These are phyloP conservation scores for Leccinum variicolor DNA, from an alignment of 768 basidiomycete genomes.

Conservation along the genomic window DNA sequence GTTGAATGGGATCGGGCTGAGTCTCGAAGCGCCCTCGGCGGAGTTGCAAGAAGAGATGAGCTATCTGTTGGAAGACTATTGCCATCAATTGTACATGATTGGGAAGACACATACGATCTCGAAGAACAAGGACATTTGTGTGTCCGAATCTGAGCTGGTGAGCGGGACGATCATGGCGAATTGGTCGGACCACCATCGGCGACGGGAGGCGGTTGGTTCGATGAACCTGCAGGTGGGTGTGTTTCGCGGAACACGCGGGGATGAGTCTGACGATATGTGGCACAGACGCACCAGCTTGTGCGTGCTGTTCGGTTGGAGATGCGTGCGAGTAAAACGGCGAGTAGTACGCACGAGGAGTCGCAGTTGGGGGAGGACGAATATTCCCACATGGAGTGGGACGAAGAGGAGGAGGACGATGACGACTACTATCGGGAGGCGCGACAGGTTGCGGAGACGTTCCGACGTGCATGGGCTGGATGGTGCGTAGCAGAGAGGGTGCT, in stretches of 20 bases:
- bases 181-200: conserved; percentile 40
- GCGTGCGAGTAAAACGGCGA: conserved; percentile 9
- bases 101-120: conserved; percentile 35
- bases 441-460: conserved; percentile 30
- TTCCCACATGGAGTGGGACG: conserved; percentile 19
- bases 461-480: conserved; percentile 46
- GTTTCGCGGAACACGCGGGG: not conserved
- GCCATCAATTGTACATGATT: conserved; percentile 32
- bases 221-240: conserved; percentile 44
- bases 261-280: conserved; percentile 2
- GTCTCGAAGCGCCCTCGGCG: conserved; percentile 17
- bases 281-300: conserved; percentile 39
- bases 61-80: conserved; percentile 35
- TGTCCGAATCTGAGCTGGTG: conserved; percentile 42
- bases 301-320: conserved; percentile 36
- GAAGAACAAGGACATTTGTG: conserved; percentile 31
- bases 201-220: conserved; percentile 37
- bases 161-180: conserved; percentile 45
- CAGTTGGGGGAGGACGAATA: conserved; percentile 29
- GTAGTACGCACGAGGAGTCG: conserved; percentile 13
- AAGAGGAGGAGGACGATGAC: conserved; percentile 26
- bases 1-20: conserved; percentile 33
- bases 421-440: conserved; percentile 28
- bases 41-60: conserved; percentile 38
- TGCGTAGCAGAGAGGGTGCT: conserved; percentile 33